A percentile compares a stretch with the other conserved stretches of the same genome.
These are phyloP conservation scores for Bipolaris victoriae DNA, from an alignment of 2,329 filamentous ascomycete species.

Conservation along the genomic window DNA sequence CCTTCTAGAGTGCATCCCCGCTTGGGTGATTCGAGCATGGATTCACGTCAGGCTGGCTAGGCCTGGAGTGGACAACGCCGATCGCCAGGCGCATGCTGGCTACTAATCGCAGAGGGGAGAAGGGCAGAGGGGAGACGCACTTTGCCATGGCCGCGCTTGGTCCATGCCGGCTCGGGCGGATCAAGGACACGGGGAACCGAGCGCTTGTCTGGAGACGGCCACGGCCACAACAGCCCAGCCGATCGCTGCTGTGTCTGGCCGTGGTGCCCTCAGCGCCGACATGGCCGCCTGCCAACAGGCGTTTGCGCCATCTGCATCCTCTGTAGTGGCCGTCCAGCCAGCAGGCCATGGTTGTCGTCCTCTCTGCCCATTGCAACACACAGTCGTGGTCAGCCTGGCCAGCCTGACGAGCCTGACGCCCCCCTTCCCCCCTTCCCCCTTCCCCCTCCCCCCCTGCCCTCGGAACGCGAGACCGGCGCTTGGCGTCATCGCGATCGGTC, in stretches of 20 bases:
- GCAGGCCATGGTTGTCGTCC: too few relatives aligned
- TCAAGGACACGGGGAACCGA: conserved; percentile 31
- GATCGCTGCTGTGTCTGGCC: conserved; percentile 29
- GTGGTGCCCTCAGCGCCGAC: background rate
- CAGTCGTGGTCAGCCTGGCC: too few relatives aligned
- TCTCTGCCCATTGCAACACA: too few relatives aligned
- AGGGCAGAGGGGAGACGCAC: background rate
- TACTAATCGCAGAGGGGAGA: too few relatives aligned
- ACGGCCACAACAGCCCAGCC: background rate
- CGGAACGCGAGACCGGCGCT: conserved; percentile 22
- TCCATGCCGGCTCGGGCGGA: conserved; percentile 28
- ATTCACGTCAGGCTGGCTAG: conserved; percentile 15
- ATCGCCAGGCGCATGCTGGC: conserved; percentile 17
- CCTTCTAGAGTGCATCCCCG: conserved; percentile 19
- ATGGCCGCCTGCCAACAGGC: conserved; percentile 32
- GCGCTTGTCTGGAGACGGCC: conserved; percentile 33
- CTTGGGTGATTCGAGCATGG: conserved; percentile 32
- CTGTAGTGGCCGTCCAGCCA: too few relatives aligned
- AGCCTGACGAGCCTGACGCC: background rate
- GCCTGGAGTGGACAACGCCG: conserved; percentile 29
- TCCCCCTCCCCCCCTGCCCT: background rate
- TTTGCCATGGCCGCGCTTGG: conserved; percentile 26
- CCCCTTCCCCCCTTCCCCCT: background rate
- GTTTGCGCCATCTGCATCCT: conserved; percentile 21
- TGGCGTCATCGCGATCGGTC: conserved; percentile 42